These are phyloP conservation scores for Paramyrothecium sp. DNA, from an alignment of 2,329 filamentous ascomycete species.

Conservation along the genomic window DNA sequence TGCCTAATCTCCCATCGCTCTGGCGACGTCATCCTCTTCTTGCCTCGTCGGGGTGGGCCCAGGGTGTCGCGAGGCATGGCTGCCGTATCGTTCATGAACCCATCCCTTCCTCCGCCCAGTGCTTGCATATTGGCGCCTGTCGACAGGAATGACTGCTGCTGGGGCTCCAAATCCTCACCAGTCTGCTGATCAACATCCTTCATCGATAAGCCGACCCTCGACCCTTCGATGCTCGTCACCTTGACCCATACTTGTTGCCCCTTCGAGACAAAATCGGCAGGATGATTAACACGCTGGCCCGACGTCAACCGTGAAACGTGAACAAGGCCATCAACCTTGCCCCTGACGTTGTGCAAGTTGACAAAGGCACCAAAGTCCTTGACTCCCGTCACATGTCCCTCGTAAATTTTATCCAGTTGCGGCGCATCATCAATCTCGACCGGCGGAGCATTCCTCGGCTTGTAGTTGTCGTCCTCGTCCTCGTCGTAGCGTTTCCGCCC, in stretches of 20 bases:
- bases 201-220: conserved; percentile 86
- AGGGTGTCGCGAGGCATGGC: conserved; percentile 36
- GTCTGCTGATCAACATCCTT: conserved; percentile 93
- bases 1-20: conserved; percentile 98
- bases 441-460: conserved; percentile 64
- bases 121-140: conserved; percentile 90
- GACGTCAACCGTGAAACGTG: conserved; percentile 88
- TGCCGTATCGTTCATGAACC: conserved; percentile 46
- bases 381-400: conserved; percentile 84
- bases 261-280: conserved; percentile 78
- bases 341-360: conserved; percentile 81
- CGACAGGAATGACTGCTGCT: conserved; percentile 53
- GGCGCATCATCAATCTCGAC: conserved; percentile 80
- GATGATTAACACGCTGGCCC: conserved; percentile 85
- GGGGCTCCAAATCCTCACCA: conserved; percentile 78
- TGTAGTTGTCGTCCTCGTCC: conserved; percentile 48
- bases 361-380: conserved; percentile 98
- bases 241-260: conserved; percentile 92
- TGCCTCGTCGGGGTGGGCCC: conserved; percentile 54
- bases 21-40: conserved; percentile 93
- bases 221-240: conserved; percentile 80
- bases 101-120: conserved; percentile 62
- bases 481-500: conserved; percentile 38
- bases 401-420: conserved; percentile 82
- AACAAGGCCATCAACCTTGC: conserved; percentile 89